Base-by-base conservation (phyloP, 306 rosid genomes). In the Dicorynia guianensis region DNA sequence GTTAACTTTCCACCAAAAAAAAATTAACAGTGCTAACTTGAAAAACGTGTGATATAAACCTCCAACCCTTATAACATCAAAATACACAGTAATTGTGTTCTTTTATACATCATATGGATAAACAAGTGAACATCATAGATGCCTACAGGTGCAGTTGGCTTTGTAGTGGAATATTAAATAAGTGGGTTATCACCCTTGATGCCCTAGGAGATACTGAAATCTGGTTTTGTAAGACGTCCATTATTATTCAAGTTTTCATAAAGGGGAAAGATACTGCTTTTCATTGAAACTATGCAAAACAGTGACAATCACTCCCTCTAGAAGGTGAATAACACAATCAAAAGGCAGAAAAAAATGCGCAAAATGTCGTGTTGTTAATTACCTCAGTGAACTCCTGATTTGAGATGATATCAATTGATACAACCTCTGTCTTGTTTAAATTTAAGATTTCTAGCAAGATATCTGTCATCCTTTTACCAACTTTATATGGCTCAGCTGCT, bases 381-480 rank as follows among this genome's bases (percentile, higher is more conserved):
- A 94, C 99, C 99, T 96, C 98, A 9, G 98, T 89, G 80, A 96
- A 96, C 81, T 96, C 99, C 86, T 96, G 99, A 84, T 96, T 96
- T 69, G 99, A 96, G 89, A 96, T 96, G 43, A 96, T 90, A 85
- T 93, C 99, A 74, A 85, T 86, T 13, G 99, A 85, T 69, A 96
- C 81, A 69, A 90, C 85, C 92, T 96, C 99, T 74, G 89, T 93
- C 93, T 96, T 96, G 93, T 90, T 90, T 84, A 96, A 89, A 85
- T 96, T 96, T 86, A 96, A 89, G 69, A 96, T 96, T 86, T 96
- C 98, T 75, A 96, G 88, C 85, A 91, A 73, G 80, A 47, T 81
- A 74, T 86, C 87, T 20, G 99, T 85, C 88, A 83, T 81, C 90
- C 79, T 89, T 93, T 96, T 96, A 84, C 99, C 99, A 79, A 96